These are phyloP conservation scores for Rhododendron mucronatum DNA, from an alignment of 148 eudicot genomes.

Conservation along the genomic window DNA sequence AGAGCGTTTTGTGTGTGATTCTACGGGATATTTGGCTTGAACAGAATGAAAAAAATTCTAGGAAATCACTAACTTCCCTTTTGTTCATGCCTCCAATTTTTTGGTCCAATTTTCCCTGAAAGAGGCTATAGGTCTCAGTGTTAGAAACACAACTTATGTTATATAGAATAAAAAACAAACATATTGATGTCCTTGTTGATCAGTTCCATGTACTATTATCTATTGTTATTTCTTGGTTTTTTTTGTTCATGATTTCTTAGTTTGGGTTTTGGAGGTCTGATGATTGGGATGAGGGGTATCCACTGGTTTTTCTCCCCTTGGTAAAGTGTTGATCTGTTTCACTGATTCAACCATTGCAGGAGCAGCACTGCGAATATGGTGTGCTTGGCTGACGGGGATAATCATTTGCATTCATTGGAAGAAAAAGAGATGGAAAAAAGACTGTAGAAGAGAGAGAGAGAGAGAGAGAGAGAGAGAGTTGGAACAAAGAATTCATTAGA, in stretches of 20 bases:
- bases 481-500: neutral
- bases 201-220: neutral
- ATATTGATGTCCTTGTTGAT: neutral
- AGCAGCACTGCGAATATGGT: neutral
- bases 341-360: neutral
- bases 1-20: neutral
- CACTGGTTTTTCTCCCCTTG: neutral
- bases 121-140: neutral
- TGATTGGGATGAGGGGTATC: neutral
- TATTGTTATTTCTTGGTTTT: neutral
- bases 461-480: too few species aligned
- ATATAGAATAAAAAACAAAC: too few species aligned
- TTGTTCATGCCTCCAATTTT: too few species aligned
- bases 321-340: too few species aligned
- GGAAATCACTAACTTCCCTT: too few species aligned
- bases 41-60: neutral
- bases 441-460: neutral
- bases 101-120: neutral
- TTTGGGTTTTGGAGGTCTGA: neutral
- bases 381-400: neutral
- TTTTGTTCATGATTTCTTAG: neutral
- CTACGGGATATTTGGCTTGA: neutral
- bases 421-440: neutral
- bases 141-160: neutral
- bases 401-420: neutral